Evolutionary conservation across 1,139 yeast genomes (phyloP), one percentile per base, ranked within the genome.

Genomic region (Kodamaea fungicola): DNA sequence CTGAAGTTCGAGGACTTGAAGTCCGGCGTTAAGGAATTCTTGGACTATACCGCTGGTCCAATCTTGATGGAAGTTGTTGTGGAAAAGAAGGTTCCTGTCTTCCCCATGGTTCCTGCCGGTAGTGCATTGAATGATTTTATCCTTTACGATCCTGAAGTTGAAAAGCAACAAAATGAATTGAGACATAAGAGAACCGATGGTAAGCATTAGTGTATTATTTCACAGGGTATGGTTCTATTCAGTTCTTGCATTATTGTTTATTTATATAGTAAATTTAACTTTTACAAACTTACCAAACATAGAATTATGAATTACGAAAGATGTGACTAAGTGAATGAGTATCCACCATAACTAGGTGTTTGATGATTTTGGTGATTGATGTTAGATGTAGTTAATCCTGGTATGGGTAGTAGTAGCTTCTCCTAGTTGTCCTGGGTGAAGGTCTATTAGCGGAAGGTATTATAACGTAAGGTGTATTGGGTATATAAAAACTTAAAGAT

Each of bases 101-200:
- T 92, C 61, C 98, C 98, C 41, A 90, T 92, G 95, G 98, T 92
- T 38, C 96, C 98, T 39, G 95, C 82, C 42, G 98, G 98, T 53
- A 87, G 85, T 64, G 96, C 86, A 46, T 75, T 92, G 55, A 94
- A 92, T 58, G 97, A 92, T 63, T 89, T 92, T 59, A 84, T 92
- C 51, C 76, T 77, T 35, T 90, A 82, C 64, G 96, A 89, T 60
- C 80, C 87, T 38, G 83, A 78, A 51, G 82, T 80, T 41, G 96
- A 88, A 68, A 71, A 70, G 54, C 78, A 83, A 64, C 87, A 89
- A 59, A 76, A 72, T 37, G 80, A 74, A 57, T 71, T 81, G 55
- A 74, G 87, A 67, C 61, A 55, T 28, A 69, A 76, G 60, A 75
- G 85, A 64, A 78, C 82, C 31, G 73, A 73, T 37, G 83, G 82